Evolutionary conservation across 441 rosid genomes (phyloP), one percentile per base, ranked within the genome.

Genomic region (Melastoma candidum): DNA sequence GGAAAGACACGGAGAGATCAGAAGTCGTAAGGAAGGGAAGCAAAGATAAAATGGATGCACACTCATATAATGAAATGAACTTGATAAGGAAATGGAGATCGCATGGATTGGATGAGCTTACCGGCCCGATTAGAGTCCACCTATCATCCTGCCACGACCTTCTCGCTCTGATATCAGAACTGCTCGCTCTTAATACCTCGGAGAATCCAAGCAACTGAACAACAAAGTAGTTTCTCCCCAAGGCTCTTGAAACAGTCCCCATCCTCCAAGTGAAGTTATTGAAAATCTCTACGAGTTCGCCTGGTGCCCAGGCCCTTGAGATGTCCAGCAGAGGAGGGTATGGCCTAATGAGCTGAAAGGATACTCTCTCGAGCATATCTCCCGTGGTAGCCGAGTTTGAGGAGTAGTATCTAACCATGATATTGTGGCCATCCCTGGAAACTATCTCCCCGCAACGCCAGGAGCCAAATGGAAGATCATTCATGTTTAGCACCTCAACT

Each of bases 281-380:
- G 52, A 74, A 76, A 56, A 86, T 86, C 81, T 89, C 97, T 2
- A 89, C 76, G 49, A 89, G 76, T 73, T 89, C 90, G 58, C 95
- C 94, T 44, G 77, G 75, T 64, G 58, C 55, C 90, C 86, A 86
- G 58, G 64, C 65, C 48, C 68, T 74, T 2, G 65, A 56, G 48
- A 67, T 73, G 44, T 59, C 74, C 39, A 54, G 44, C 5, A 54
- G 54, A 22, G 86, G 78, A 68, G 90, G 90, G 65, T 71, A 66
- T 46, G 97, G 97, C 76, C 95, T 78, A 56, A 89, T 68, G 50
- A 61, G 74, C 70, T 74, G 74, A 71, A 74, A 71, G 1, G 85
- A 69, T 7, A 83, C 77, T 54, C 76, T 80, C 74, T 63, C 83
- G 50, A 64, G 24, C 47, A 56, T 49, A 22, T 26, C 48, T 55